Base-by-base conservation (phyloP, 768 basidiomycete genomes). In the Pulveroboletus ravenelii region DNA sequence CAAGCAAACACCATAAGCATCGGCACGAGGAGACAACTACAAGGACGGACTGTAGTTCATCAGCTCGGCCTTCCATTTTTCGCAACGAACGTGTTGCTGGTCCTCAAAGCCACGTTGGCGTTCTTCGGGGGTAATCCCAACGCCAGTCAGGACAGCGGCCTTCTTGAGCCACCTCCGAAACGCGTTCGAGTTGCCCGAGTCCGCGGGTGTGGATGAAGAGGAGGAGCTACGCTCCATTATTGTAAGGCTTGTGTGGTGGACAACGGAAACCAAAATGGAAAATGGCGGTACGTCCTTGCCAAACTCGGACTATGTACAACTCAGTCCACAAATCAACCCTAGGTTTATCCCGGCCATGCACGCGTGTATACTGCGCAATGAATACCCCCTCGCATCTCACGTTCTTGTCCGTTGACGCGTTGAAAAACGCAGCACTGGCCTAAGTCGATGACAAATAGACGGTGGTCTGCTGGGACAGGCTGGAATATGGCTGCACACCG, bases 51-150 rank as follows among this genome's bases (percentile, higher is more conserved):
- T 89, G 62, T 76, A 79, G 49, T 80, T 72, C 74, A 88, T 78
- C 35, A 91, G 67, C 46, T 83, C 80, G 35, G 70, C 68, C 65
- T 88, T 89, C 72, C 77, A 82, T 69, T 80, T 77, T 64, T 90
- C 85, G 66, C 89, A 92, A 29, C 60, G 57, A 50, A 70, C 69
- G 65, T 65, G 75, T 55, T 67, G 72, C 64, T 61, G 64, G 46
- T 60, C 64, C 63, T 64, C 70, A 44, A 63, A 59, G 37, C 62
- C 66, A 51, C 58, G 68, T 45, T 53, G 56, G 25, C 68, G 69
- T 53, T 82, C 76, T 25, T 76, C 73, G 2, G 72, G 61, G 20
- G 72, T 68, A 41, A 78, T 58, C 0, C 79, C 81, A 32, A 81
- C 54, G 9, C 81, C 81, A 0, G 81, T 80, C 15, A 80, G 59